Conservation (phyloP, 768 basidiomycete species). For the Fibroporia radiculosa region DNA sequence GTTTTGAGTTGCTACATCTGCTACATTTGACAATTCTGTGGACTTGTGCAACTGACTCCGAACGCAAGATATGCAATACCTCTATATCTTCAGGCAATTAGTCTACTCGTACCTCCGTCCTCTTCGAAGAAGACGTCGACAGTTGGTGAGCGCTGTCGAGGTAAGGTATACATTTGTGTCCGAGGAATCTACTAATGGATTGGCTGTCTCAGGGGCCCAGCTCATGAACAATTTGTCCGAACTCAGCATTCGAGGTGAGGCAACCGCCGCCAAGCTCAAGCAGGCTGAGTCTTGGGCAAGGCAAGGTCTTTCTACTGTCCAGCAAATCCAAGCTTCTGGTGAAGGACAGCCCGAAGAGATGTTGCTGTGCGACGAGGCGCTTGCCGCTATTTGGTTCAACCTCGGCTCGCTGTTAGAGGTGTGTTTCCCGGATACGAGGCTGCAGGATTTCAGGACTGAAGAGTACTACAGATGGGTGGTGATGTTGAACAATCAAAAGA, state of each 20-base stretch:
- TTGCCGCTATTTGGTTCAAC: constrained; percentile 55
- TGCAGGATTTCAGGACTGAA: too few relatives aligned
- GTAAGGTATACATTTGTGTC: constrained; percentile 25
- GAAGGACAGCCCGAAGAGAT: constrained; percentile 8
- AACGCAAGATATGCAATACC: constrained; percentile 50
- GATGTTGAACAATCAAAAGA: constrained; percentile 22
- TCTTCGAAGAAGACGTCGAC: constrained; percentile 17
- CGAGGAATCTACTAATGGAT: neutral
- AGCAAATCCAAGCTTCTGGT: constrained; percentile 17
- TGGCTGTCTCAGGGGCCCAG: constrained; percentile 29
- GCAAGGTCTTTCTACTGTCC: constrained; percentile 34
- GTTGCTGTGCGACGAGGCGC: constrained; percentile 44
- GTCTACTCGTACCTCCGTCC: constrained; percentile 44
- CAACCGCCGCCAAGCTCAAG: constrained; percentile 27
- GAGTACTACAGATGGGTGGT: constrained; percentile 24
- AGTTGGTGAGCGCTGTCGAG: constrained; percentile 51
- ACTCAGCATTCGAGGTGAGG: constrained; percentile 29
- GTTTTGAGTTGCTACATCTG: constrained; percentile 14
- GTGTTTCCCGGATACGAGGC: too few relatives aligned
- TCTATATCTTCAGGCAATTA: constrained; percentile 59
- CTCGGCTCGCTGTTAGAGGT: constrained; percentile 47
- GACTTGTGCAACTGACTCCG: constrained; percentile 2
- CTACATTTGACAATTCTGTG: constrained; percentile 13
- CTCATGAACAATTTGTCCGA: constrained; percentile 43
- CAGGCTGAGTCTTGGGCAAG: constrained; percentile 58